Base-by-base conservation (phyloP, 257 asterid species). In the Gardenia jasminoides region DNA sequence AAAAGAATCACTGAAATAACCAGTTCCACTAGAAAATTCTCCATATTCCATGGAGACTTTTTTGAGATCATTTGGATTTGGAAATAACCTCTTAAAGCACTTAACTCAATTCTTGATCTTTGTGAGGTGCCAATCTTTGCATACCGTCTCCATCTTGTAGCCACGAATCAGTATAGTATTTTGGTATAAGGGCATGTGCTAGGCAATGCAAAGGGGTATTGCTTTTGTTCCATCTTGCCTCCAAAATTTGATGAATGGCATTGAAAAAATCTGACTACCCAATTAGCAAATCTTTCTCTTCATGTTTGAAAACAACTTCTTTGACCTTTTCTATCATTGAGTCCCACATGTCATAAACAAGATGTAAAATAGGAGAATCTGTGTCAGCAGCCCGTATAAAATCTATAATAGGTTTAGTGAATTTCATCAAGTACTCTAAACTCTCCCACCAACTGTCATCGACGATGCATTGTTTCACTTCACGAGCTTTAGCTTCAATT, bases 171-270 rank as follows among this genome's bases (percentile, higher is more conserved):
- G 1, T 17, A 12, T 28, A 66, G 3, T 77, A 77, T 12, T 41
- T 65, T 22, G 80, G 69, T 10, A 47, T 50, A 10, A 47, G 70
- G 9, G 67, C 43, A 50, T 67, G 68, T 47, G 76, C 56, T 36
- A 77, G 36, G 52, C 76, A 77, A 77, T 52, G 80, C 46, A 77
- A 20, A 47, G 3, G 41, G 17, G 58, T 77, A 11, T 30, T 67
- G 24, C 54, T 77, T 77, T 67, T 68, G 16, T 36, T 39, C 74
- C 74, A 77, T 46, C 76, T 33, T 5, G 10, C 39, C 26, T 46
- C 13, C 19, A 30, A 22, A 77, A 77, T 64, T 16, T 30, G 46
- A 26, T 66, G 56, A 24, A 54, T 28, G 31, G 15, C 67, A 46
- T 46, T 46, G 48, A 17, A 54, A 1, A 54, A 46, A 46, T 50